Evolutionary conservation across 2,329 filamentous ascomycete species (phyloP).

Genomic region (Coniochaeta sp.): DNA sequence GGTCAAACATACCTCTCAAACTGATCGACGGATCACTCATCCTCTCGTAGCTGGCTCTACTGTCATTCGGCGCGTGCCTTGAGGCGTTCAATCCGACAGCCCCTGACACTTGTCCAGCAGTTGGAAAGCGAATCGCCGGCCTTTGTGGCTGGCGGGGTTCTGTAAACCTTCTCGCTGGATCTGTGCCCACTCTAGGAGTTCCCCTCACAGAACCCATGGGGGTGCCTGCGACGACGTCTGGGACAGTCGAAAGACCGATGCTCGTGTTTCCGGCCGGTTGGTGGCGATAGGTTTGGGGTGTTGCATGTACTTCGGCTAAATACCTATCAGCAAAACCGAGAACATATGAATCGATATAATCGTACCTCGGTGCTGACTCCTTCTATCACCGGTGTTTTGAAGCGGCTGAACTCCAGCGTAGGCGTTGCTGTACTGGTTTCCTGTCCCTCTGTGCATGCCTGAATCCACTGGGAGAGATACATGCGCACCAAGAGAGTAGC

Average conservation of each 20-base stretch:
- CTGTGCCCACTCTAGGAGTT: background rate
- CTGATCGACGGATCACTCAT: background rate
- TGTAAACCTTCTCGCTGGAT: background rate
- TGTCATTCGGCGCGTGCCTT: background rate
- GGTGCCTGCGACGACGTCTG: background rate
- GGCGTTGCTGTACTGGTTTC: background rate
- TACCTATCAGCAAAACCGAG: background rate
- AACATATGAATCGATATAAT: too few species aligned
- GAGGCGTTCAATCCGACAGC: background rate
- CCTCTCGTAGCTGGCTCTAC: background rate
- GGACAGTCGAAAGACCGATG: background rate
- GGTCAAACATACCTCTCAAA: background rate
- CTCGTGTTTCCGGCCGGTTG: background rate
- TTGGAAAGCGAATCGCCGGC: background rate
- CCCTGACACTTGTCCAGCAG: background rate
- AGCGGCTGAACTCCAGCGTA: background rate
- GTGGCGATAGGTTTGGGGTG: background rate
- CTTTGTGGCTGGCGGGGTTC: background rate
- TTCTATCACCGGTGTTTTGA: background rate
- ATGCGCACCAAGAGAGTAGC: background rate
- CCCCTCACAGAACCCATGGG: background rate
- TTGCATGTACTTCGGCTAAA: background rate
- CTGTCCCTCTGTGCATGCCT: background rate
- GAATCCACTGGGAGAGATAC: background rate
- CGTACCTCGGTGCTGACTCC: background rate